Percentiles rank a stretch among this genome's conserved stretches.
Conservation (phyloP, 441 rosid species). For the Adansonia gregorii region DNA sequence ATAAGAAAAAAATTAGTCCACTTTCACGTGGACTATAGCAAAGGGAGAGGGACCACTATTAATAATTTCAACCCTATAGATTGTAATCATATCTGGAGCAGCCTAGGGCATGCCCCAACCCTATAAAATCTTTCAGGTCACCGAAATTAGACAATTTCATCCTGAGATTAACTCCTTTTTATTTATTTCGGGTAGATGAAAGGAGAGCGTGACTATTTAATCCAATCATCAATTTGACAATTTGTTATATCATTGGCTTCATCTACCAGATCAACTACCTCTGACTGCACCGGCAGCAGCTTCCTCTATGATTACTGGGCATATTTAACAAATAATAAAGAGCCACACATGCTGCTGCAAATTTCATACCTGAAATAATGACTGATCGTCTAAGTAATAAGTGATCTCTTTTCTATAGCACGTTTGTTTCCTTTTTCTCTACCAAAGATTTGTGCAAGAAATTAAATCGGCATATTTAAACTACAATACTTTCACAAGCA, state of each 20-base stretch:
- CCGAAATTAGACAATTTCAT: conserved; percentile 7
- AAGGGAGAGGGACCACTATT: conserved; percentile 24
- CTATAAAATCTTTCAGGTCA: background rate
- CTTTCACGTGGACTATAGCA: conserved; percentile 25
- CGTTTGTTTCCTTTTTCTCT: background rate
- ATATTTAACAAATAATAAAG: background rate
- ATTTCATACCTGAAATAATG: background rate
- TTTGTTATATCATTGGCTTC: background rate
- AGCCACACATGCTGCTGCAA: conserved; percentile 23
- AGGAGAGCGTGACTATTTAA: background rate
- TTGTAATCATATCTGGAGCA: background rate
- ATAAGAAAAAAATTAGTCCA: background rate
- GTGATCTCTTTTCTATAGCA: too few species aligned
- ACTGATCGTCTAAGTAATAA: too few species aligned
- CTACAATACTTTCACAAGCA: conserved; percentile 2
- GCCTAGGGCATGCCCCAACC: conserved; percentile 1
- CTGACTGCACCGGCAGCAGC: background rate
- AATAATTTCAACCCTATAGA: background rate
- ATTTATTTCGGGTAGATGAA: background rate
- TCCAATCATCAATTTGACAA: background rate
- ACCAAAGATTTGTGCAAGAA: background rate
- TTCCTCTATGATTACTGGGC: background rate
- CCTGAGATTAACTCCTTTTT: background rate
- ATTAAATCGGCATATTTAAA: background rate
- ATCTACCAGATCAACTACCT: conserved; percentile 18